Conservation (phyloP, 2,329 filamentous ascomycete genomes). For the Colletotrichum trifolii region DNA sequence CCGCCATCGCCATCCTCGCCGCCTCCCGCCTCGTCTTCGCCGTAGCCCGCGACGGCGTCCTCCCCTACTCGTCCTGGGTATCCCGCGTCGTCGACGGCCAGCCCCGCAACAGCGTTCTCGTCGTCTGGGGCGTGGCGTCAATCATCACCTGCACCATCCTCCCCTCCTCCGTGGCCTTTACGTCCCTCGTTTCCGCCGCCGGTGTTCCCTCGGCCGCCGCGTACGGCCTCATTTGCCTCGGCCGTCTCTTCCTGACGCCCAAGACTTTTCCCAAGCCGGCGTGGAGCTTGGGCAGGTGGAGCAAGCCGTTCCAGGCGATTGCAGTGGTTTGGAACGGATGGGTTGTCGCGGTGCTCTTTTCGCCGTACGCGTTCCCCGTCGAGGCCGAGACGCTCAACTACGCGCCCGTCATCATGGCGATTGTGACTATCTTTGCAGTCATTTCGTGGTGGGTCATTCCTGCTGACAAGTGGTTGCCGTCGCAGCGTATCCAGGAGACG, state of each 20-base stretch:
- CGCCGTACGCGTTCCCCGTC: slow-evolving; percentile 58
- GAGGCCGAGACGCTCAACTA: slow-evolving; percentile 56
- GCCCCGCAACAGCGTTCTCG: slow-evolving; percentile 68
- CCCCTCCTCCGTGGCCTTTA: slow-evolving; percentile 64
- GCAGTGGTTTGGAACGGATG: slow-evolving; percentile 61
- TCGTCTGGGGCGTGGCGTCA: slow-evolving; percentile 65
- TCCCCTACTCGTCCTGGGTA: slow-evolving; percentile 69
- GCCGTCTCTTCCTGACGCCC: slow-evolving; percentile 58
- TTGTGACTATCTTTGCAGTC: slow-evolving; percentile 59
- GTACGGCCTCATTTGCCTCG: slow-evolving; percentile 62
- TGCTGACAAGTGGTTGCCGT: slow-evolving; percentile 57
- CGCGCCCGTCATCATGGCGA: slow-evolving; percentile 62
- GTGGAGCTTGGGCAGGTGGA: slow-evolving; percentile 57
- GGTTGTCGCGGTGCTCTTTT: slow-evolving; percentile 60
- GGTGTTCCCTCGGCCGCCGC: slow-evolving; percentile 63
- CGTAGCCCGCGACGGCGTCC: slow-evolving; percentile 69
- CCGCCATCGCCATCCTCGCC: slow-evolving; percentile 68
- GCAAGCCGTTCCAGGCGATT: slow-evolving; percentile 59
- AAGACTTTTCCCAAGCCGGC: slow-evolving; percentile 57
- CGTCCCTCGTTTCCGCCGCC: slow-evolving; percentile 63
- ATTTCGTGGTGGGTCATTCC: slow-evolving; percentile 61
- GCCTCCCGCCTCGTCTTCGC: slow-evolving; percentile 72
- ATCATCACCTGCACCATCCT: slow-evolving; percentile 69
- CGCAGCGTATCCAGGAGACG: slow-evolving; percentile 53
- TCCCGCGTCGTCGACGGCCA: slow-evolving; percentile 65